Evolutionary conservation across 2,329 filamentous ascomycete genomes (phyloP).

Genomic region (Drechslerella coelobrocha): DNA sequence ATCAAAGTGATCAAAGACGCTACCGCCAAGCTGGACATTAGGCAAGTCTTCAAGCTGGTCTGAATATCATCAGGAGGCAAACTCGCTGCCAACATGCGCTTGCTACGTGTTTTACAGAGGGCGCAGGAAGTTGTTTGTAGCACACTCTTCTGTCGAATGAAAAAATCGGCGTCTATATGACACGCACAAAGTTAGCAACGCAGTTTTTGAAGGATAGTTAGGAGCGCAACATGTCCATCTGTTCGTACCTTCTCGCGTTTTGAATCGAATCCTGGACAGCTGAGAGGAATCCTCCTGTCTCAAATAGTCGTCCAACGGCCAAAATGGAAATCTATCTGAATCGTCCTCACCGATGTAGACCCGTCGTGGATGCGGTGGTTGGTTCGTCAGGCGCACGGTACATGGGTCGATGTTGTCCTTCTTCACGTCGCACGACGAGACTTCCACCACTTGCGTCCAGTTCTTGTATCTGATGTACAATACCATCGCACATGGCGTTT

Average conservation of each 20-base stretch:
- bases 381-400: slow-evolving; percentile 37
- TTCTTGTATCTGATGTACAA: slow-evolving; percentile 40
- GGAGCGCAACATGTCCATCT: not conserved
- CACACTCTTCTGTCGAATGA: slow-evolving; percentile 37
- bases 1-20: slow-evolving; percentile 42
- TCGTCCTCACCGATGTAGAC: slow-evolving; percentile 38
- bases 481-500: slow-evolving; percentile 35
- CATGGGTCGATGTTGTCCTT: slow-evolving; percentile 42
- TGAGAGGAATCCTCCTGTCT: slow-evolving; percentile 42
- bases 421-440: slow-evolving; percentile 27
- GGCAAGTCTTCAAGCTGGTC: slow-evolving; percentile 36
- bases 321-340: slow-evolving; percentile 44
- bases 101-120: slow-evolving; percentile 41
- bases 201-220: not conserved
- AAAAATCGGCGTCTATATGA: slow-evolving; percentile 35
- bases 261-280: slow-evolving; percentile 42
- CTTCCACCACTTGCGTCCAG: slow-evolving; percentile 33
- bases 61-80: slow-evolving; percentile 42
- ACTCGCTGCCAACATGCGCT: slow-evolving; percentile 32
- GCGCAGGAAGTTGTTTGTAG: slow-evolving; percentile 26
- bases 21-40: slow-evolving; percentile 43
- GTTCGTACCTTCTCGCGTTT: slow-evolving; percentile 39
- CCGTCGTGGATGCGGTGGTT: slow-evolving; percentile 33
- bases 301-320: slow-evolving; percentile 43
- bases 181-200: not conserved